Base-by-base conservation (phyloP, 305 asterid genomes). In the Rubia peregrina region DNA sequence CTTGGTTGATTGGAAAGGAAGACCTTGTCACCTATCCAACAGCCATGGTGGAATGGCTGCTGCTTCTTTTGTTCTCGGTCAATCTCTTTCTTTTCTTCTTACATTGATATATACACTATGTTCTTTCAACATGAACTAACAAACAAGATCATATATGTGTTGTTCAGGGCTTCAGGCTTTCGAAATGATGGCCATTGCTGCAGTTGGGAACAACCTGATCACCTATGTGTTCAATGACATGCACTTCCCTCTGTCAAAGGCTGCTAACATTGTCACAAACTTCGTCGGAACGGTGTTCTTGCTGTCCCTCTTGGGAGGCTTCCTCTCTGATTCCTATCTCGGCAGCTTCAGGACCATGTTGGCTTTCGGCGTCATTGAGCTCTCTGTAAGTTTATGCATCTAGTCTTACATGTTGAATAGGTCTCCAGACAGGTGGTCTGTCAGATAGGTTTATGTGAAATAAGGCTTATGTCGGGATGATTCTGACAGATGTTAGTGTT, bases 141-240 rank as follows among this genome's bases (percentile, higher is more conserved):
- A 16, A 14, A 14, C 21, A 1, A 14, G 56, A 46, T 46, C n/a
- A 8, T 56, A 3, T 9, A 21, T 56, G 3, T 21, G 60, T 12
- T 46, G 41, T 49, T 19, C 85, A 89, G 96, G 93, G n/a, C 87
- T 87, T n/a, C 87, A 85, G 78, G 88, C 83, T 42, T 87, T 87
- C 60, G 96, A 89, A 82, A 89, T 89, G 89, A 85, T 87, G 93
- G 96, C 86, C 7, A 84, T 89, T 7, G 96, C 91, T 1, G 96
- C 87, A 1, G 93, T 89, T 46, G 96, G 96, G 72, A 89, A 83
- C 46, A 89, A 89, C 76, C 85, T 89, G n/a, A 89, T 89, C 64
- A 89, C 91, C 10, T 89, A 89, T 48, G 85, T 85, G 10, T 77
- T 89, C 71, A 89, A 80, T 26, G 93, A 87, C 74, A 87, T 89